Base-by-base conservation (phyloP, 129 eudicot genomes). In the Mikania micrantha region DNA sequence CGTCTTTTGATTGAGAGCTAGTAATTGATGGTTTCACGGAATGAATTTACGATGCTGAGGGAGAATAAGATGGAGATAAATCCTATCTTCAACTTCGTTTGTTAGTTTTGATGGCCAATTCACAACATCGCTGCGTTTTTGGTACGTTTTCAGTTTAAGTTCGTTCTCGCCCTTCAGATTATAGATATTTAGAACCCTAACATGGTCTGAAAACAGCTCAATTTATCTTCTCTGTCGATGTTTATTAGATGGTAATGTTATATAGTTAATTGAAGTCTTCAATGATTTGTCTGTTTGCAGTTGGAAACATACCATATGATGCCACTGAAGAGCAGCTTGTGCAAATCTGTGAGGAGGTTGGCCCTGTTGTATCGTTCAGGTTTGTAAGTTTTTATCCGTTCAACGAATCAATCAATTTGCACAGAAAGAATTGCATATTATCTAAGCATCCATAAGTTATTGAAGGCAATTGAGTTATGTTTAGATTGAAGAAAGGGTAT, bases 231-330 rank as follows among this genome's bases (percentile, higher is more conserved):
- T n/a, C n/a, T n/a, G n/a, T n/a, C n/a, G n/a, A n/a, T n/a, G n/a
- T n/a, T n/a, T n/a, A n/a, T n/a, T n/a, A n/a, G n/a, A n/a, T n/a
- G n/a, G n/a, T n/a, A n/a, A n/a, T n/a, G n/a, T n/a, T n/a, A n/a
- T n/a, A n/a, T n/a, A n/a, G n/a, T n/a, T n/a, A n/a, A n/a, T n/a
- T n/a, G n/a, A n/a, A n/a, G n/a, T n/a, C n/a, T n/a, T n/a, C n/a
- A n/a, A 32, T 66, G 35, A 39, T 41, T 27, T 15, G 57, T 52
- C 20, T 60, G 72, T 68, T 60, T 64, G 24, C 49, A 93, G 98
- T 93, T 80, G 98, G 98, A 75, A 93, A 93, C 78, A 93, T 93
- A 78, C 98, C 98, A 2, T 93, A 93, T 70, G 98, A 93, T 79
- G 98, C 96, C 76, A 86, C 96, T 69, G 98, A 93, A 79, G 98